Conservation (phyloP, 2,329 filamentous ascomycete genomes). For the Aspergillus caelatus region DNA sequence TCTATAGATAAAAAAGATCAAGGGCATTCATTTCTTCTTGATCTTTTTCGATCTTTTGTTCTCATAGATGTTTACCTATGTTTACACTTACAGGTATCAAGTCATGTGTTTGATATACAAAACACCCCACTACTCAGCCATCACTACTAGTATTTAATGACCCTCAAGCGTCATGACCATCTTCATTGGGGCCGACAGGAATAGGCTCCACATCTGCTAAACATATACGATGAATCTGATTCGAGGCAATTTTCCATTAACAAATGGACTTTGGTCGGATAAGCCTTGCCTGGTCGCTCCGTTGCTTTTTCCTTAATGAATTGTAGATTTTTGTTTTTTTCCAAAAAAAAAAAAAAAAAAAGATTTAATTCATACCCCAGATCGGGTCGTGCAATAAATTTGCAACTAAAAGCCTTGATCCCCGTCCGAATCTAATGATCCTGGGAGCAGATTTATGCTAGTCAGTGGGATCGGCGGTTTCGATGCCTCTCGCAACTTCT, state of each 20-base stretch:
- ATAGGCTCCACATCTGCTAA: background rate
- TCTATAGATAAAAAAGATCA: too few relatives aligned
- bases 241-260: background rate
- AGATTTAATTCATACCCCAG: background rate
- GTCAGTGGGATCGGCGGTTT: background rate
- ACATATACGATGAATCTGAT: background rate
- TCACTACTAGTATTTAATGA: background rate
- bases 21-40: background rate
- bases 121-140: background rate
- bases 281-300: background rate
- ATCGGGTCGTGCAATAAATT: background rate
- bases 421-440: constrained; percentile 1
- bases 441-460: background rate
- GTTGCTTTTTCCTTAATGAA: background rate
- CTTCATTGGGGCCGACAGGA: background rate
- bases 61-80: background rate
- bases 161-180: background rate
- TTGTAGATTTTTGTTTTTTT: background rate
- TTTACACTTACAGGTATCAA: background rate
- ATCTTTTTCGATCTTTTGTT: background rate
- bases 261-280: background rate
- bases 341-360: too few relatives aligned
- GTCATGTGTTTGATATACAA: background rate
- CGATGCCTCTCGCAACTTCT: background rate
- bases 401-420: background rate